A percentile compares a stretch with the other conserved stretches of the same genome.
Evolutionary conservation across 1,284 basidiomycete genomes (phyloP).

Genomic region (Trametes pubescens): DNA sequence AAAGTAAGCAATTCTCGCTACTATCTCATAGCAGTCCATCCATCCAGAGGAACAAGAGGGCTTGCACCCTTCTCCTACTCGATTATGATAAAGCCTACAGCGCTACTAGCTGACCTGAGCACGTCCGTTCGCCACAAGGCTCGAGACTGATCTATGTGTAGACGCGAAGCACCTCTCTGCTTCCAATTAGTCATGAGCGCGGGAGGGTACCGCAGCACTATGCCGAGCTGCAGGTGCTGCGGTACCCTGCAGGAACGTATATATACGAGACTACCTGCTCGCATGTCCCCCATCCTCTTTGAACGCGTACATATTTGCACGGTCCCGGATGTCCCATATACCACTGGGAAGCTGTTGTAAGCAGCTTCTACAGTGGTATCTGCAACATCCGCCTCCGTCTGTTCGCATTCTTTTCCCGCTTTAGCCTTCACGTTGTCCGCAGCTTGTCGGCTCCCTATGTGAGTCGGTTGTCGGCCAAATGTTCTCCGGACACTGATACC

Average conservation of each 20-base stretch:
- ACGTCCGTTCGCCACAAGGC: too few relatives aligned
- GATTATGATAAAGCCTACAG: too few relatives aligned
- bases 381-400: background rate
- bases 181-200: background rate
- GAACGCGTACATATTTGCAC: background rate
- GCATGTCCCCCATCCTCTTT: background rate
- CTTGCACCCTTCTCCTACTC: too few relatives aligned
- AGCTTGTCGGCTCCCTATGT: too few relatives aligned
- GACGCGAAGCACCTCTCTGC: background rate
- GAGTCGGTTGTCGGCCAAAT: too few relatives aligned
- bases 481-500: too few relatives aligned
- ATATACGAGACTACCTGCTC: background rate
- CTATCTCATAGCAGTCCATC: too few relatives aligned
- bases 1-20: too few relatives aligned
- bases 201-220: background rate
- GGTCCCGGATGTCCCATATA: slow-evolving; percentile 1
- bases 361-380: slow-evolving; percentile 3
- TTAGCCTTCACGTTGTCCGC: background rate
- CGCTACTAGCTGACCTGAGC: too few relatives aligned
- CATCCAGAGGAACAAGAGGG: too few relatives aligned
- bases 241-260: background rate
- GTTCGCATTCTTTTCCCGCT: background rate
- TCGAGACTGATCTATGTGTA: too few relatives aligned
- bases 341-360: background rate
- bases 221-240: background rate